Evolutionary conservation across 352 stramenopile species (phyloP).

Genomic region (Elongisporangium prolatum): DNA sequence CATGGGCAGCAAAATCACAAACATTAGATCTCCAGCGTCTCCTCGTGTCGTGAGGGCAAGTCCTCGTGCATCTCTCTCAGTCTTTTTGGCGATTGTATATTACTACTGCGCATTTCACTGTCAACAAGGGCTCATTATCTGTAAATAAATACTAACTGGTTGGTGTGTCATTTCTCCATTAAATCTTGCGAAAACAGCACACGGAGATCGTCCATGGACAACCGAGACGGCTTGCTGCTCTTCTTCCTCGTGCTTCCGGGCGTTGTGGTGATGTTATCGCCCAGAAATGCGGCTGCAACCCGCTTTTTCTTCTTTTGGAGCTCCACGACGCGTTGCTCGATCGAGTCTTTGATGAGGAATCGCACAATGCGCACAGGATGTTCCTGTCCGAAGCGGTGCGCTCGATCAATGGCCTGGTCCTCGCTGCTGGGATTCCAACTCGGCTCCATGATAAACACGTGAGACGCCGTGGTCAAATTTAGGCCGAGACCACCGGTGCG

Average conservation of each 20-base stretch:
- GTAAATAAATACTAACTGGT: neutral
- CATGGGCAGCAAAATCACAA: neutral
- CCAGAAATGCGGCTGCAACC: slow-evolving; percentile 74
- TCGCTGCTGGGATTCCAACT: slow-evolving; percentile 92
- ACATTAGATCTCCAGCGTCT: neutral
- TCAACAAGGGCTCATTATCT: neutral
- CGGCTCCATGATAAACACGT: slow-evolving; percentile 94
- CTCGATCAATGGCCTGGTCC: slow-evolving; percentile 84
- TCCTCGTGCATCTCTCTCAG: slow-evolving; percentile 3
- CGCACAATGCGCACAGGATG: slow-evolving; percentile 68
- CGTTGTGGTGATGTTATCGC: slow-evolving; percentile 23
- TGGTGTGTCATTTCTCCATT: slow-evolving; percentile 1
- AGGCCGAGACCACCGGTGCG: slow-evolving; percentile 87
- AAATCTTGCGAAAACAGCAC: neutral
- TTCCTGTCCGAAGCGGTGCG: slow-evolving; percentile 85
- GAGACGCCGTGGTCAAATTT: slow-evolving; percentile 89
- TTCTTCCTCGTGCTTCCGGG: slow-evolving; percentile 11
- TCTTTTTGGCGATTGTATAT: neutral
- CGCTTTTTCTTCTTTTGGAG: slow-evolving; percentile 85
- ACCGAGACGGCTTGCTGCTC: slow-evolving; percentile 5
- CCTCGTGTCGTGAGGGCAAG: slow-evolving; percentile 1
- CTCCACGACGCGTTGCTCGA: slow-evolving; percentile 88
- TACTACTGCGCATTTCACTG: neutral
- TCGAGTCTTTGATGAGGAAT: slow-evolving; percentile 84
- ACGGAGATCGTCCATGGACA: slow-evolving; percentile 1